A percentile compares a stretch with the other conserved stretches of the same genome.
Conservation (phyloP, 2,329 filamentous ascomycete genomes). For the Neonectria punicea region DNA sequence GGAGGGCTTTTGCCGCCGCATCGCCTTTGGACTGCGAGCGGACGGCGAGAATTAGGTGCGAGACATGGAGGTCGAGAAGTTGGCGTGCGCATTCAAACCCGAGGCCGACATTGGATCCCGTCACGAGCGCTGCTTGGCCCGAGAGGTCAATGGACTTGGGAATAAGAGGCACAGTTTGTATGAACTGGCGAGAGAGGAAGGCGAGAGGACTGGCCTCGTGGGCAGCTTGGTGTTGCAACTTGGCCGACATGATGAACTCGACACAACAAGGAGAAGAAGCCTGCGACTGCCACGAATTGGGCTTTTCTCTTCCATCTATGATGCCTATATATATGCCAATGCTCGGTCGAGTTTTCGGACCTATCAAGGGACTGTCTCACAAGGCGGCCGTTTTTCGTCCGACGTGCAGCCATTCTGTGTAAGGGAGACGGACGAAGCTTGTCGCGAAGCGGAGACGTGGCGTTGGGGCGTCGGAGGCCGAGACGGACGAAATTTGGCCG, state of each 20-base stretch:
- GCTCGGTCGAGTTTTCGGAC: slow-evolving; percentile 11
- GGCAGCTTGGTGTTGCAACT: slow-evolving; percentile 32
- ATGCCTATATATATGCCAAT: background rate
- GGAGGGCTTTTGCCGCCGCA: slow-evolving; percentile 45
- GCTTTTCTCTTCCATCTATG: background rate
- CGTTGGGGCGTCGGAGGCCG: slow-evolving; percentile 31
- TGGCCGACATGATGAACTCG: slow-evolving; percentile 33
- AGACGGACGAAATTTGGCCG: slow-evolving; percentile 26
- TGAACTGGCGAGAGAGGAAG: slow-evolving; percentile 41
- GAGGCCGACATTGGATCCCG: slow-evolving; percentile 60
- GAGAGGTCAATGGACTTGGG: slow-evolving; percentile 43
- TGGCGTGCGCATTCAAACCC: slow-evolving; percentile 58
- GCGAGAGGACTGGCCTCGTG: slow-evolving; percentile 37
- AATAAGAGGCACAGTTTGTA: slow-evolving; percentile 37
- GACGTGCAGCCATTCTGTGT: background rate
- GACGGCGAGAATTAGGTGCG: slow-evolving; percentile 59
- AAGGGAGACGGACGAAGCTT: background rate
- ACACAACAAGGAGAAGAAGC: too few relatives aligned
- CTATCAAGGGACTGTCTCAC: background rate
- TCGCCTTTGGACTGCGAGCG: slow-evolving; percentile 56
- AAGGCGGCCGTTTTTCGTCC: background rate
- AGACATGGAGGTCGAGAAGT: slow-evolving; percentile 53
- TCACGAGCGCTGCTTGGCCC: slow-evolving; percentile 58
- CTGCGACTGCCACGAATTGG: background rate
- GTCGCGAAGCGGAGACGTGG: slow-evolving; percentile 2